These are phyloP conservation scores for Microbotryomycetes sp. DNA, from an alignment of 1,284 basidiomycete genomes.

Conservation along the genomic window DNA sequence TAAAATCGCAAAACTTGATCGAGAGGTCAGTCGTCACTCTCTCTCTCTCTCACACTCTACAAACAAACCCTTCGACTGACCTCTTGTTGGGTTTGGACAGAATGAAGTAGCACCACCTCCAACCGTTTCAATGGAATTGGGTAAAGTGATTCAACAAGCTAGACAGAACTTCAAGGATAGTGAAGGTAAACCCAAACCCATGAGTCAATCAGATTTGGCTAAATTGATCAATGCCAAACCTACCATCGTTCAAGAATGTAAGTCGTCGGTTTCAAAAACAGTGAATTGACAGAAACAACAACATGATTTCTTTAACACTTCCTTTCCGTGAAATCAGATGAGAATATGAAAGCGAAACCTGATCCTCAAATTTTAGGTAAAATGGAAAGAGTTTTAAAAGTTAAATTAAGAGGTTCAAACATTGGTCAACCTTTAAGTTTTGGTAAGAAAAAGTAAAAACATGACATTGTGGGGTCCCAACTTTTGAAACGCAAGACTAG, in stretches of 20 bases:
- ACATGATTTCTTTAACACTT: background rate
- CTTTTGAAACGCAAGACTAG: too few relatives aligned
- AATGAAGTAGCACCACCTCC: constrained; percentile 93
- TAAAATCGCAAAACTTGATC: constrained; percentile 84
- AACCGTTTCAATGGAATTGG: constrained; percentile 72
- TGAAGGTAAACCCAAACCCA: constrained; percentile 29
- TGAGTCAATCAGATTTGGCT: constrained; percentile 91
- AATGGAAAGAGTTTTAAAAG: constrained; percentile 79
- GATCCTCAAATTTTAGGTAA: constrained; percentile 84
- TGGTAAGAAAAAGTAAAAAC: constrained; percentile 33
- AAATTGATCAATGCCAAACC: constrained; percentile 88
- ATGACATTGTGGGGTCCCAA: too few relatives aligned
- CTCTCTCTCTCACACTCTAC: background rate
- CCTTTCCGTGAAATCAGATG: constrained; percentile 21
- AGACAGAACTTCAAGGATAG: constrained; percentile 60
- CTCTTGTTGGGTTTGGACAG: too few relatives aligned
- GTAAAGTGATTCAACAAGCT: constrained; percentile 77
- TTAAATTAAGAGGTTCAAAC: constrained; percentile 79
- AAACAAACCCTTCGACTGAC: background rate
- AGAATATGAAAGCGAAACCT: constrained; percentile 70
- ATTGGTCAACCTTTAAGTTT: constrained; percentile 30
- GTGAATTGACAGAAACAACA: background rate
- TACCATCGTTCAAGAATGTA: constrained; percentile 81
- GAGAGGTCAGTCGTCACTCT: constrained; percentile 50
- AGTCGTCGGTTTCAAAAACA: constrained; percentile 40